A percentile compares a stretch with the other conserved stretches of the same genome.
phyloP scores from a whole-genome alignment of 768 basidiomycete genomes.

The Suillus weaverae region DNA sequence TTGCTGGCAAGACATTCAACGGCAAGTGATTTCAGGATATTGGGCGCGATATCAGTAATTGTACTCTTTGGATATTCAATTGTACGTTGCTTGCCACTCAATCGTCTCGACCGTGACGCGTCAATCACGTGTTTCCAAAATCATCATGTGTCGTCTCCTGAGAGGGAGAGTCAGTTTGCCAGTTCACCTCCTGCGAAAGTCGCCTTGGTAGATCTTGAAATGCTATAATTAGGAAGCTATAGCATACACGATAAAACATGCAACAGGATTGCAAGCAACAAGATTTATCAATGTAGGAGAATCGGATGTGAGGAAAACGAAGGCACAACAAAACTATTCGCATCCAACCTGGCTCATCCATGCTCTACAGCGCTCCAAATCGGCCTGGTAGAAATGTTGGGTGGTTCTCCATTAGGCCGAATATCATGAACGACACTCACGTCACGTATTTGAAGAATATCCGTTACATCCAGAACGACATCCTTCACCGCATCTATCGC shows the following conservation, averaged over 20 bases:
- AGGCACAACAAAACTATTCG: slow-evolving; percentile 4
- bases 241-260: neutral
- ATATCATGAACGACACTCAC: slow-evolving; percentile 14
- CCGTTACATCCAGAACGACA: slow-evolving; percentile 26
- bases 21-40: neutral
- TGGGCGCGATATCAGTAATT: neutral
- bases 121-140: neutral
- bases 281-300: neutral
- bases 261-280: neutral
- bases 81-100: neutral
- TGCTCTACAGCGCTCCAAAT: slow-evolving; percentile 24
- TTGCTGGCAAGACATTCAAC: too few relatives aligned
- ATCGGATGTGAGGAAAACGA: neutral
- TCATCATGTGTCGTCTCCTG: neutral
- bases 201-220: neutral
- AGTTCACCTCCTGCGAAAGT: neutral
- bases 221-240: slow-evolving; percentile 19
- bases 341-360: slow-evolving; percentile 21
- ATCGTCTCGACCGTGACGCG: neutral
- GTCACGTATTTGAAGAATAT: slow-evolving; percentile 22
- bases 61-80: neutral
- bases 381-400: slow-evolving; percentile 14
- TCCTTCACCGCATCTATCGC: slow-evolving; percentile 11
- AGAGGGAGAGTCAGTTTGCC: too few relatives aligned
- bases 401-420: neutral